Evolutionary conservation across 352 stramenopile species (phyloP), one percentile per base, ranked within the genome.

Genomic region (Paralagenidium karlingii): DNA sequence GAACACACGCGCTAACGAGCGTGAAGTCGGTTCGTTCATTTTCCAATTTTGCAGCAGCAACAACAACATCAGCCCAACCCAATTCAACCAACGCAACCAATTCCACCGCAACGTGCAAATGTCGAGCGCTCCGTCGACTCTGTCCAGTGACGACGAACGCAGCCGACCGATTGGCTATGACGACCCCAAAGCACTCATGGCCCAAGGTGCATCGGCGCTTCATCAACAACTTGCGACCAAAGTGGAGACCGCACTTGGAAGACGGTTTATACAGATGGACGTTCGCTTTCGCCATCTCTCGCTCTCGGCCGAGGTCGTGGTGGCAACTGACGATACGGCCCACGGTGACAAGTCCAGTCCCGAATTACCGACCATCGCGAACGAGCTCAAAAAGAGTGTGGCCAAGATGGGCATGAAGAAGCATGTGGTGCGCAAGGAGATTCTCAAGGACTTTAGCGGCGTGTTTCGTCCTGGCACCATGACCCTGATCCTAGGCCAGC

Each of bases 231-330:
- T n/a, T n/a, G n/a, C n/a, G n/a, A n/a, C n/a, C n/a, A n/a, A n/a
- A n/a, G n/a, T n/a, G n/a, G n/a, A n/a, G n/a, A n/a, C n/a, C n/a
- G n/a, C n/a, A n/a, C 43, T 73, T 13, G 66, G 66, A 31, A 51
- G 53, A 10, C 48, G 44, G 15, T 66, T 77, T 48, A 65, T 63
- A 3, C 63, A 80, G 39, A 68, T 78, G 47, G 68, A 82, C 38
- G 55, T 82, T 24, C 68, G 61, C 20, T 76, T 80, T 41, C 42
- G 47, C 1, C 28, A 82, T 37, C 28, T 82, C 33, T 65, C 58
- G 11, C 37, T 78, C 24, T 58, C 58, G 16, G 68, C 65, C 0
- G 49, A 82, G 19, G 37, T 74, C 38, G 36, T 49, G 10, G 54
- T 60, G 9, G 22, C 31, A 6, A 32, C 26, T 20, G 43, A 48